A percentile compares a stretch with the other conserved stretches of the same genome.
phyloP scores from a whole-genome alignment of 768 basidiomycete species.

The Grammothele lineata region DNA sequence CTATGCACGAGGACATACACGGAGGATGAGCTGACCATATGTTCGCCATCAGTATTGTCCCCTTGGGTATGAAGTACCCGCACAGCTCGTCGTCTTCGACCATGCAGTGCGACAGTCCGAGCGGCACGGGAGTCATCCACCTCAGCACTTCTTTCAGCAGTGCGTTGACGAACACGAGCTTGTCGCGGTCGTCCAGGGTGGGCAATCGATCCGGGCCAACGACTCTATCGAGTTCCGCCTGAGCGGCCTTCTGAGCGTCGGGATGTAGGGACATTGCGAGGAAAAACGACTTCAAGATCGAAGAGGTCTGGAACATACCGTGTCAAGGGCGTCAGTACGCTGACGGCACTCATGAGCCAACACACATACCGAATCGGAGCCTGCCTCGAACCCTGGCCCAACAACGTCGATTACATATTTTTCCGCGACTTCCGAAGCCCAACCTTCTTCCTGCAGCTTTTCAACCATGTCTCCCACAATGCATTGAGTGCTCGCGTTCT shows the following conservation, averaged over 20 bases:
- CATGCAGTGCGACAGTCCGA: constrained; percentile 26
- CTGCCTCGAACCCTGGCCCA: no score
- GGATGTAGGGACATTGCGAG: background rate
- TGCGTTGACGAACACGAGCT: constrained; percentile 14
- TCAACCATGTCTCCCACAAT: background rate
- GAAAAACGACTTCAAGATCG: background rate
- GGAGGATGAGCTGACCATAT: constrained; percentile 3
- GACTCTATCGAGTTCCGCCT: background rate
- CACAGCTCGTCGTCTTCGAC: constrained; percentile 36
- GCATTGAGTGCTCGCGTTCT: background rate
- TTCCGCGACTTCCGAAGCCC: background rate
- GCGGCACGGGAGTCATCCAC: constrained; percentile 9
- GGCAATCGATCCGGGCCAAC: background rate
- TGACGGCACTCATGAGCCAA: constrained; percentile 39
- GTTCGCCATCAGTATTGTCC: constrained; percentile 16
- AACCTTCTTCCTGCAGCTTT: no score
- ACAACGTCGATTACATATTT: no score
- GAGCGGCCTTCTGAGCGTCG: background rate
- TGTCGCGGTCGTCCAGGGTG: background rate
- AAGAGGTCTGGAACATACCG: background rate
- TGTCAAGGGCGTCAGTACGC: constrained; percentile 34
- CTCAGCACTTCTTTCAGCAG: constrained; percentile 15
- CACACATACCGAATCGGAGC: no score
- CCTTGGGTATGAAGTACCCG: constrained; percentile 35
- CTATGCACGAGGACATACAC: no score